Evolutionary conservation across 306 rosid genomes (phyloP).

Genomic region (Sesbania bispinosa): DNA sequence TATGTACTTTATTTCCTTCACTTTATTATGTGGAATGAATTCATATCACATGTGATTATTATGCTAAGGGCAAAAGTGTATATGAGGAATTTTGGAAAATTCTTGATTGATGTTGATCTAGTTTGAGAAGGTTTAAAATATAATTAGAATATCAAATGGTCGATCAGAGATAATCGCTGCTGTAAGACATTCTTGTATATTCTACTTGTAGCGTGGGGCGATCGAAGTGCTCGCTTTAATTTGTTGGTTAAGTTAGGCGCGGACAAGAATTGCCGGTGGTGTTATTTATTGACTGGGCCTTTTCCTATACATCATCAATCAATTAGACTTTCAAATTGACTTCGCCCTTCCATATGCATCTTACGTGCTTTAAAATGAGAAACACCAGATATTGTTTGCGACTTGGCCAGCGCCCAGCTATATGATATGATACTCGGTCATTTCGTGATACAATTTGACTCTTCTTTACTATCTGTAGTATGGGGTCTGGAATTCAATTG

Average conservation of each 20-base stretch:
- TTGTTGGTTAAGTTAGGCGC: not conserved
- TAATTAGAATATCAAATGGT: not conserved
- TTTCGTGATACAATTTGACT: not conserved
- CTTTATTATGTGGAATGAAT: too few species aligned
- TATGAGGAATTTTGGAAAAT: too few species aligned
- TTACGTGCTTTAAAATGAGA: not conserved
- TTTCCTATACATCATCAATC: not conserved
- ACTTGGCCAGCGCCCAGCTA: not conserved
- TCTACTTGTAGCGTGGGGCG: not conserved
- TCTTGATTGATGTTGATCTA: too few species aligned
- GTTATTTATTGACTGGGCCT: constrained; percentile 15
- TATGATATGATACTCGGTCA: not conserved
- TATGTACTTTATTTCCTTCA: too few species aligned
- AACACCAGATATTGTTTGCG: not conserved
- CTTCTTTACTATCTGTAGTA: not conserved
- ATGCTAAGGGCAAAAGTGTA: too few species aligned
- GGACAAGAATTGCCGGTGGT: not conserved
- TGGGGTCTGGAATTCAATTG: not conserved
- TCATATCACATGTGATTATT: too few species aligned
- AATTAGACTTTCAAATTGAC: not conserved
- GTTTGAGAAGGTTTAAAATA: too few species aligned
- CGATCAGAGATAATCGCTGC: not conserved
- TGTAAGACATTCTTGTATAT: not conserved
- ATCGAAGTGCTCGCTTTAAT: not conserved
- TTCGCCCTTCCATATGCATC: not conserved